Conservation (phyloP, 2,329 filamentous ascomycete genomes). For the Clarireedia sp. region DNA sequence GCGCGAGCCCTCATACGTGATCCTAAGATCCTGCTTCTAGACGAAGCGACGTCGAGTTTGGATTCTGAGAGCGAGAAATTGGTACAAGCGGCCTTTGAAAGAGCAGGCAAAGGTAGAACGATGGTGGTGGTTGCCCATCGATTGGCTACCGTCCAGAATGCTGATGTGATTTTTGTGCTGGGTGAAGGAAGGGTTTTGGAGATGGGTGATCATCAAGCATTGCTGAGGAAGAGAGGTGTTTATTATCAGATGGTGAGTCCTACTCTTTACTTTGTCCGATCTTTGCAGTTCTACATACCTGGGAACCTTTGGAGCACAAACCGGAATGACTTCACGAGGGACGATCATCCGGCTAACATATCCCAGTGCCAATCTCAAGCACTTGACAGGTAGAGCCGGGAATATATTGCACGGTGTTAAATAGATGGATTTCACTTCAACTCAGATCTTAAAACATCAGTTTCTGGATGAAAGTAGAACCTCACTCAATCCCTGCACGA, state of each 20-base stretch:
- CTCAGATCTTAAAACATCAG: neutral
- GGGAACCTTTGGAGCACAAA: too few relatives aligned
- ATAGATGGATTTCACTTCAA: neutral
- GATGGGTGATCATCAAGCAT: constrained; percentile 20
- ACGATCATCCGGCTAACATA: neutral
- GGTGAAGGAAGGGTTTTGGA: constrained; percentile 26
- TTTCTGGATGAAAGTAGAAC: neutral
- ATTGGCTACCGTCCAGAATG: constrained; percentile 69
- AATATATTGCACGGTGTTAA: neutral
- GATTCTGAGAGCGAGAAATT: constrained; percentile 50
- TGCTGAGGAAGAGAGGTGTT: constrained; percentile 22
- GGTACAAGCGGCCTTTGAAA: constrained; percentile 60
- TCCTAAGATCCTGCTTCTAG: constrained; percentile 45
- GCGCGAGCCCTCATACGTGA: constrained; percentile 46
- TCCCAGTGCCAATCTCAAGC: constrained; percentile 18
- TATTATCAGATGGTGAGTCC: constrained; percentile 27
- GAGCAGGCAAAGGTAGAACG: constrained; percentile 54
- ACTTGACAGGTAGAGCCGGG: constrained; percentile 11
- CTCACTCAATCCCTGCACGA: neutral
- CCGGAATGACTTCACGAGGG: too few relatives aligned
- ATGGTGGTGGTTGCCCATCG: constrained; percentile 74
- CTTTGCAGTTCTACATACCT: neutral
- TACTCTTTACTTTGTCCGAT: neutral
- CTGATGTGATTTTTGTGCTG: constrained; percentile 32
- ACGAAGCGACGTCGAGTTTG: constrained; percentile 50